Evolutionary conservation across 192 early-diverging fungal species (phyloP).

Genomic region (Coemansia sp.): DNA sequence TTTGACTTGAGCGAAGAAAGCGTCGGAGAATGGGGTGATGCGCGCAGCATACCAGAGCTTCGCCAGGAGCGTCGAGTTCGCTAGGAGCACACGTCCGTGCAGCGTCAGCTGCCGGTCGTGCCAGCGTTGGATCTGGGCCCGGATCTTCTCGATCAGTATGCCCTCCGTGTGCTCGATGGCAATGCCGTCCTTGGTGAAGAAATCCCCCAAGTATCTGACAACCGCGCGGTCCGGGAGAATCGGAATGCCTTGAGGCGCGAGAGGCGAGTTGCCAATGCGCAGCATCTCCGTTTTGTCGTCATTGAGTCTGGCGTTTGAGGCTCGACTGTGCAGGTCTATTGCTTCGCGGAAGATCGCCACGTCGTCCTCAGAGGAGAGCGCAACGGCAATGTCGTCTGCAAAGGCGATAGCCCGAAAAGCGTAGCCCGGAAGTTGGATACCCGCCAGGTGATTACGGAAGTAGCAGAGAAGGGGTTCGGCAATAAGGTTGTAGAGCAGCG

Average conservation of each 20-base stretch:
- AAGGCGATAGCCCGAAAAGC: too few relatives aligned
- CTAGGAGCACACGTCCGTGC: neutral
- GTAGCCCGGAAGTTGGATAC: too few relatives aligned
- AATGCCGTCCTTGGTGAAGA: too few relatives aligned
- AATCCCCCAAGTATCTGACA: too few relatives aligned
- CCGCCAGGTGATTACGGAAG: neutral
- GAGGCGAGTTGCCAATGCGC: too few relatives aligned
- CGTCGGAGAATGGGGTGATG: neutral
- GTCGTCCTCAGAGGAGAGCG: too few relatives aligned
- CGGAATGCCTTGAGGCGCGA: too few relatives aligned
- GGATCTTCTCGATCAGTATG: neutral
- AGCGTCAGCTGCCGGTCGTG: neutral
- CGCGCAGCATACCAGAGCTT: slow-evolving; percentile 6
- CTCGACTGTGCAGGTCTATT: neutral
- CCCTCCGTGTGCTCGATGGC: too few relatives aligned
- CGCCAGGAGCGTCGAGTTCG: neutral
- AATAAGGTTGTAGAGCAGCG: slow-evolving; percentile 1
- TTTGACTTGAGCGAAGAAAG: neutral
- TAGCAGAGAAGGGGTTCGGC: slow-evolving; percentile 12
- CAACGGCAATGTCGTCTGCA: too few relatives aligned
- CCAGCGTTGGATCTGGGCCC: neutral
- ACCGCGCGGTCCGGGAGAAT: too few relatives aligned
- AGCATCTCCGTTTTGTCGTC: too few relatives aligned
- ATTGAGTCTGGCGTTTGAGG: too few relatives aligned
- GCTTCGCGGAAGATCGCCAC: neutral